Percentiles rank a stretch among this genome's conserved stretches.
phyloP scores from a whole-genome alignment of 768 basidiomycete species.

The Grammothele lineata region DNA sequence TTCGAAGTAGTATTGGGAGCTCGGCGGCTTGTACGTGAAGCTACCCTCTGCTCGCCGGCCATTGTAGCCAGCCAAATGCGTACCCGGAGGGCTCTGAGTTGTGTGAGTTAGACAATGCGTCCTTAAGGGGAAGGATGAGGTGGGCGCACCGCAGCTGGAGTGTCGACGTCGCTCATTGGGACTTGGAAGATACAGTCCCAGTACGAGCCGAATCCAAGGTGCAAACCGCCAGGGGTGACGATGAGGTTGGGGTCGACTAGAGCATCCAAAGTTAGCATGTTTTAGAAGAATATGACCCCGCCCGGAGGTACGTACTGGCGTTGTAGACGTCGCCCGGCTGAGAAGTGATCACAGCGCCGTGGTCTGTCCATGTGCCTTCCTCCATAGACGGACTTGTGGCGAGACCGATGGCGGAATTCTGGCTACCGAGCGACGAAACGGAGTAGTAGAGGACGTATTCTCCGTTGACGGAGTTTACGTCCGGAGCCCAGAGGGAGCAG shows the following conservation, averaged over 20 bases:
- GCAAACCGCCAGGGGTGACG: not conserved
- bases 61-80: not conserved
- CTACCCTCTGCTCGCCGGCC: not conserved
- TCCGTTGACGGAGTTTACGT: not conserved
- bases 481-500: not conserved
- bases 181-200: conserved; percentile 2
- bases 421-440: not conserved
- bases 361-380: not conserved
- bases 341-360: not conserved
- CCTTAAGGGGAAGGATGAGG: no score
- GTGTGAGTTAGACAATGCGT: no score
- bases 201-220: not conserved
- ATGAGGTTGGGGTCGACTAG: conserved; percentile 1
- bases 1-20: conserved; percentile 1
- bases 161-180: not conserved
- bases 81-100: not conserved
- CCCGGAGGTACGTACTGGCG: not conserved
- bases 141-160: not conserved
- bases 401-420: conserved; percentile 1
- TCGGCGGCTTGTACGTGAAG: not conserved
- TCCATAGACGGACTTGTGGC: not conserved
- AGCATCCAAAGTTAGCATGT: no score
- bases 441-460: conserved; percentile 2
- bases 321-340: not conserved
- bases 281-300: no score